phyloP scores from a whole-genome alignment of 2,329 filamentous ascomycete species.

The Saccharata proteae region DNA sequence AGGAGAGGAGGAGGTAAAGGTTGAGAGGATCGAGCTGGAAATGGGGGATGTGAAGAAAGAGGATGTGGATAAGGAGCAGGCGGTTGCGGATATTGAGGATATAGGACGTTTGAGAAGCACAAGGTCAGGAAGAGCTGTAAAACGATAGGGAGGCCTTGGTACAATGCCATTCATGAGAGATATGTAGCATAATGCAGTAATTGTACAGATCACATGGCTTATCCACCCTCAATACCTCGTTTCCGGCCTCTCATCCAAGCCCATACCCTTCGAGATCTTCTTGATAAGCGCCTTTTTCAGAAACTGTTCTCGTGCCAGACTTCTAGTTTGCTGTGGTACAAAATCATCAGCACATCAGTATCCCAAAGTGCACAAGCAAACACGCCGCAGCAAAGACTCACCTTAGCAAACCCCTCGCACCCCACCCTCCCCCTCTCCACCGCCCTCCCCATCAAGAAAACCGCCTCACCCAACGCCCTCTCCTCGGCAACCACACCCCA shows the following conservation, averaged over 20 bases:
- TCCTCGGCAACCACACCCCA: slow-evolving; percentile 86
- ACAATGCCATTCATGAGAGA: too few relatives aligned
- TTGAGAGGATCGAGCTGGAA: slow-evolving; percentile 13
- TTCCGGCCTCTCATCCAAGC: slow-evolving; percentile 37
- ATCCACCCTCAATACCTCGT: too few relatives aligned
- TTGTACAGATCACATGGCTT: too few relatives aligned
- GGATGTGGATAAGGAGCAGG: slow-evolving; percentile 16
- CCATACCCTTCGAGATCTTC: slow-evolving; percentile 70
- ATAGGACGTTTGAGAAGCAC: slow-evolving; percentile 7
- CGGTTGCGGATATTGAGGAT: slow-evolving; percentile 12
- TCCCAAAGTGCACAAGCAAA: neutral
- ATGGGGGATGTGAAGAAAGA: slow-evolving; percentile 14
- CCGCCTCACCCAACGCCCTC: slow-evolving; percentile 69
- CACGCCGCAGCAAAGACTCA: slow-evolving; percentile 18
- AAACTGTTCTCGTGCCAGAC: slow-evolving; percentile 67
- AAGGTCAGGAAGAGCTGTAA: slow-evolving; percentile 1
- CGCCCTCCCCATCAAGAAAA: slow-evolving; percentile 68
- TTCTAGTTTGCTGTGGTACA: slow-evolving; percentile 44
- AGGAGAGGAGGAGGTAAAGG: slow-evolving; percentile 19
- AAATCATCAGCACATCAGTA: slow-evolving; percentile 1
- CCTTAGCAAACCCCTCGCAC: slow-evolving; percentile 65
- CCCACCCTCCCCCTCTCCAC: slow-evolving; percentile 61
- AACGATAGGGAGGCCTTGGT: too few relatives aligned
- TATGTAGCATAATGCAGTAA: too few relatives aligned
- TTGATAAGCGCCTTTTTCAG: slow-evolving; percentile 68